Base-by-base conservation (phyloP, 495 filamentous ascomycete species). In the Talaromyces proteolyticus region DNA sequence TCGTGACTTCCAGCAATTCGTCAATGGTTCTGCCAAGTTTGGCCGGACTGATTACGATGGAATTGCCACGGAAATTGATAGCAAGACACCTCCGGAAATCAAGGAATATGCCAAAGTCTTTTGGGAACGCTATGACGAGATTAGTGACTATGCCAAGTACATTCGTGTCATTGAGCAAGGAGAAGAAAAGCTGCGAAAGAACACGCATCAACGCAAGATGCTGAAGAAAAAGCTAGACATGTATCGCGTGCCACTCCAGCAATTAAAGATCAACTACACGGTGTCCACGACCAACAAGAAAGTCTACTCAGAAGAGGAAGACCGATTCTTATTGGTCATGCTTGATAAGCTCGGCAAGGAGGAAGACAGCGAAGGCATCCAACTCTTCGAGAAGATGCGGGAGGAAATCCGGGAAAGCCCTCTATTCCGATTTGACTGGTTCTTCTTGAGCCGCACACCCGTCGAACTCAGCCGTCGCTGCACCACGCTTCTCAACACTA, bases 241-340 rank as follows among this genome's bases (percentile, higher is more conserved):
- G 78, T 97, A 96, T 64, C 89, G 91, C 4, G 92, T 96, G 39
- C 94, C 94, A 23, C 78, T 99, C 3, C 91, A 97, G 67, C 94
- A 99, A 66, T 79, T 99, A 49, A 95, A 95, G 75, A 89, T 99
- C 71, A 96, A 93, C 70, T 99, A 99, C 66, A 93, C 90, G 0
- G 93, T 99, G 18, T 95, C 90, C 2, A 99, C 94, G 3, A 99
- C 94, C 42, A 99, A 99, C 73, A 99, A 99, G 76, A 97, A 97
- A 72, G 90, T 97, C 5, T 99, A 99, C 61, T 96, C 93, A 0
- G 94, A 97, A 61, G 94, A 99, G 61, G 94, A 99, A 67, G 94
- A 99, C 60, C 82, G 94, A 10, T 99, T 99, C 69, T 73, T 99
- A 44, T 75, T 99, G 23, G 91, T 97, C 34, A 87, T 95, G 70